These are phyloP conservation scores for Gaeumannomyces sp. DNA, from an alignment of 2,329 filamentous ascomycete genomes.

Conservation along the genomic window DNA sequence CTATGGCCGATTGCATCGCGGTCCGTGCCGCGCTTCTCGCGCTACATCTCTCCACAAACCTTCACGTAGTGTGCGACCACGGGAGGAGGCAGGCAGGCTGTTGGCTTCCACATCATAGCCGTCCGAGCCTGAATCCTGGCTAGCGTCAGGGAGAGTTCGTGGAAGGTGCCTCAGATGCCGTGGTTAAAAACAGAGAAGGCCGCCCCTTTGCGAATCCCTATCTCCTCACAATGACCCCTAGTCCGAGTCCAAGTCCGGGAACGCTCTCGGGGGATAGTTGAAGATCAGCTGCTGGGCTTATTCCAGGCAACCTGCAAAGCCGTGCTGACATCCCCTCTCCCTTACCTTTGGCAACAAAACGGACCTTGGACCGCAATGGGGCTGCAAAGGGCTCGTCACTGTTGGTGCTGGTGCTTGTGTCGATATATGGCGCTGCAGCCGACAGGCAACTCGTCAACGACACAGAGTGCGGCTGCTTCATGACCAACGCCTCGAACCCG, in stretches of 20 bases:
- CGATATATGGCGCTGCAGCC: not conserved
- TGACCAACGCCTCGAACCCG: conserved; percentile 38
- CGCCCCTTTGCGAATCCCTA: not conserved
- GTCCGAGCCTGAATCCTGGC: not conserved
- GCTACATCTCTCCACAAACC: not conserved
- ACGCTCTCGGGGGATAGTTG: not conserved
- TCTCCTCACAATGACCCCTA: not conserved
- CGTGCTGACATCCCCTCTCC: not conserved
- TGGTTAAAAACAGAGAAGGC: not conserved
- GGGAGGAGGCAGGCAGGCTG: not conserved
- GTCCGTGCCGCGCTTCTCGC: not conserved
- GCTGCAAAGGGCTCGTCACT: conserved; percentile 1
- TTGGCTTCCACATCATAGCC: not conserved
- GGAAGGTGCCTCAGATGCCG: not conserved
- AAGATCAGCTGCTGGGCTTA: not conserved
- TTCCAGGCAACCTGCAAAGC: not conserved
- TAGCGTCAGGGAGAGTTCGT: not conserved
- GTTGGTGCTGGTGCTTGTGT: conserved; percentile 1
- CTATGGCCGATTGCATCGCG: not conserved
- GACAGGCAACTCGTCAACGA: conserved; percentile 16
- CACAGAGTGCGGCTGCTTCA: conserved; percentile 39
- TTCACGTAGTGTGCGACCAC: not conserved
- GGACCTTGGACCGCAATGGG: not conserved
- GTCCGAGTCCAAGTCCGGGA: not conserved
- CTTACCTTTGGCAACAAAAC: not conserved